Evolutionary conservation across 768 basidiomycete genomes (phyloP).

Genomic region (Pleurotus sapidus): DNA sequence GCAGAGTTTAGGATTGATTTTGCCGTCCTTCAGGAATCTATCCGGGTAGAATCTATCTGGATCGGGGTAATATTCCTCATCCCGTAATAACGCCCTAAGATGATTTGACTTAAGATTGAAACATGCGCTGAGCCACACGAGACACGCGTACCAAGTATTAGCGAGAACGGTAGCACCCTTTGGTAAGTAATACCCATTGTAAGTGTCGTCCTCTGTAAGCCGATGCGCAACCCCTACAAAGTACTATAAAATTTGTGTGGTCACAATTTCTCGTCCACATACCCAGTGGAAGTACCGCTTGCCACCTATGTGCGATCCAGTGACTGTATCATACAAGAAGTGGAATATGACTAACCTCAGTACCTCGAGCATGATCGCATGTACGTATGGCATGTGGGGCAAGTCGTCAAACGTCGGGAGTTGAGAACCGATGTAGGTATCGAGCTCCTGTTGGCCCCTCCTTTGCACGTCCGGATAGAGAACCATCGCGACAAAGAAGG

Average conservation of each 20-base stretch:
- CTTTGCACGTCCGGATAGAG: conserved; percentile 20
- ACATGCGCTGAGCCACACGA: too few relatives aligned
- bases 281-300: background rate
- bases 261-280: too few relatives aligned
- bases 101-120: background rate
- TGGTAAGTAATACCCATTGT: conserved; percentile 20
- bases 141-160: conserved; percentile 15
- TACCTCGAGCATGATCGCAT: background rate
- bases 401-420: conserved; percentile 23
- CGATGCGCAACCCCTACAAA: conserved; percentile 15
- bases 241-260: too few relatives aligned
- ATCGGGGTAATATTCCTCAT: conserved; percentile 24
- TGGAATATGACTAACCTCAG: background rate
- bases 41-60: conserved; percentile 22
- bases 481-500: conserved; percentile 25
- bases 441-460: conserved; percentile 27
- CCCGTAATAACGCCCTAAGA: conserved; percentile 24
- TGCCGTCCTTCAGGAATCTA: conserved; percentile 22
- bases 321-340: background rate
- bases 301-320: background rate
- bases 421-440: conserved; percentile 16
- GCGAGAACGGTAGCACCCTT: conserved; percentile 15
- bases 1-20: conserved; percentile 14
- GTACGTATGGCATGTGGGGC: background rate
- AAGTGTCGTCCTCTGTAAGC: conserved; percentile 17